These are phyloP conservation scores for Colletotrichum tropicicola DNA, from an alignment of 2,329 filamentous ascomycete genomes.

Conservation along the genomic window DNA sequence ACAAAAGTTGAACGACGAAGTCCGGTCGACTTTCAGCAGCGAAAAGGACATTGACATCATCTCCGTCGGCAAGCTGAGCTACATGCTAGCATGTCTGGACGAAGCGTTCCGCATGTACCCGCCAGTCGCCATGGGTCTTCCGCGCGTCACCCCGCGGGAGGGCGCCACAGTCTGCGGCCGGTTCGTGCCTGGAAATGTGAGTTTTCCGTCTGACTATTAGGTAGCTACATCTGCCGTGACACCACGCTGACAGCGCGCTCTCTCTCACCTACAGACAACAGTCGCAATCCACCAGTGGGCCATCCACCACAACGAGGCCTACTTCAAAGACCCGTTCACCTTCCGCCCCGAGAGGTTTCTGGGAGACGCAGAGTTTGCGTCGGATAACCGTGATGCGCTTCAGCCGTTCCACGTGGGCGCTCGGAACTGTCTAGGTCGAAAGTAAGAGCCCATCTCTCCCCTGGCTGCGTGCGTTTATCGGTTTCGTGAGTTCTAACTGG, in stretches of 20 bases:
- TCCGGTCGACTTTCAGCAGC: slow-evolving; percentile 44
- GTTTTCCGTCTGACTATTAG: neutral
- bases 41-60: slow-evolving; percentile 47
- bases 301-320: neutral
- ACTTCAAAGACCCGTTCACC: neutral
- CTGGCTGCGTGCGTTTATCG: too few species aligned
- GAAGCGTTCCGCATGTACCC: slow-evolving; percentile 47
- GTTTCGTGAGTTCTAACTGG: too few species aligned
- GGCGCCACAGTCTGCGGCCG: neutral
- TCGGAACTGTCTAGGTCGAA: neutral
- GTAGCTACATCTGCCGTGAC: too few species aligned
- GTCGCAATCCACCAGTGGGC: slow-evolving; percentile 13
- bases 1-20: slow-evolving; percentile 43
- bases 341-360: slow-evolving; percentile 17
- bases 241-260: too few species aligned
- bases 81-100: slow-evolving; percentile 49
- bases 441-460: neutral
- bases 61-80: slow-evolving; percentile 40
- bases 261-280: neutral
- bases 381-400: slow-evolving; percentile 49
- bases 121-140: neutral
- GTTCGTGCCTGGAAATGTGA: neutral
- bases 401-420: slow-evolving; percentile 50
- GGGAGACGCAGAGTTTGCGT: neutral
- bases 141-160: neutral